Evolutionary conservation across 345 rosid genomes (phyloP).

Genomic region (Linum trigynum): DNA sequence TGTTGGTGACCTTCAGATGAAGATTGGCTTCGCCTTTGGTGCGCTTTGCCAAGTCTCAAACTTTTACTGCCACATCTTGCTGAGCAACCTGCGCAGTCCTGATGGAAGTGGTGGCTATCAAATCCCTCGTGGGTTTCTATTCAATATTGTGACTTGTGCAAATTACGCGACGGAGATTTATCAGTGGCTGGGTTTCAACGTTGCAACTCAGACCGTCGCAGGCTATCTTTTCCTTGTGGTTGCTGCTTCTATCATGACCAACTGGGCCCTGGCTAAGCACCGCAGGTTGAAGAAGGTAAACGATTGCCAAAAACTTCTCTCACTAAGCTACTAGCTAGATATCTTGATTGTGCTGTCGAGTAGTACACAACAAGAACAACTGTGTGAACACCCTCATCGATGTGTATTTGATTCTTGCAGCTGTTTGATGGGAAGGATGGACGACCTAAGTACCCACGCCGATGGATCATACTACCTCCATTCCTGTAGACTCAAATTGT

Average conservation of each 20-base stretch:
- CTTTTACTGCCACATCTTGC: slow-evolving; percentile 79
- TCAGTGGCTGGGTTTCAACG: slow-evolving; percentile 96
- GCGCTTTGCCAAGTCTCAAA: slow-evolving; percentile 69
- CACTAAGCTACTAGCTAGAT: background rate
- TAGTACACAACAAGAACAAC: background rate
- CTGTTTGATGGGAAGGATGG: slow-evolving; percentile 93
- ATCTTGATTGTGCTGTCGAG: background rate
- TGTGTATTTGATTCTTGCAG: slow-evolving; percentile 31
- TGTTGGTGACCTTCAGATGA: slow-evolving; percentile 78
- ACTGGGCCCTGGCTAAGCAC: slow-evolving; percentile 98
- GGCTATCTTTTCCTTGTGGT: slow-evolving; percentile 79
- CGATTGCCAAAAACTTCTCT: background rate
- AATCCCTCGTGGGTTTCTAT: slow-evolving; percentile 84
- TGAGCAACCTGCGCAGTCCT: slow-evolving; percentile 69
- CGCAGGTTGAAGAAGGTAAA: slow-evolving; percentile 80
- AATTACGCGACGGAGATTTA: slow-evolving; percentile 94
- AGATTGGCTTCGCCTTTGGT: slow-evolving; percentile 88
- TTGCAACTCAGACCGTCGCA: slow-evolving; percentile 87
- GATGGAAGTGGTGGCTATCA: slow-evolving; percentile 79
- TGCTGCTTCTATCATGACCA: slow-evolving; percentile 80
- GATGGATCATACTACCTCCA: slow-evolving; percentile 94
- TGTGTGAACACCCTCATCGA: background rate
- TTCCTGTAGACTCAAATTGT: slow-evolving; percentile 44
- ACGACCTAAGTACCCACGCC: slow-evolving; percentile 73
- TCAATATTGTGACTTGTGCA: slow-evolving; percentile 93